Percentiles rank a stretch among this genome's conserved stretches.
These are phyloP conservation scores for Aspergillus panamensis DNA, from an alignment of 495 filamentous ascomycete species.

Conservation along the genomic window DNA sequence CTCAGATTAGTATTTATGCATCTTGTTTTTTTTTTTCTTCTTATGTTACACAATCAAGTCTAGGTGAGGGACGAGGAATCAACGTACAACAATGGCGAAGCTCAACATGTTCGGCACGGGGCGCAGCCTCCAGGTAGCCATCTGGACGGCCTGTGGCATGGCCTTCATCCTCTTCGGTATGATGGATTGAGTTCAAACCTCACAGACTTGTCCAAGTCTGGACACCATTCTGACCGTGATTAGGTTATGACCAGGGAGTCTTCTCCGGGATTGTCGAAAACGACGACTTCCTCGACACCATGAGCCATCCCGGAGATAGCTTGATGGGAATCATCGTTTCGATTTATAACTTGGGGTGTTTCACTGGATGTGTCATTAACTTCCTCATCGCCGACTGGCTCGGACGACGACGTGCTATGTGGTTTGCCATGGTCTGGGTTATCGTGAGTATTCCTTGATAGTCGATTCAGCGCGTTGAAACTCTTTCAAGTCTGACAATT, in stretches of 20 bases:
- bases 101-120: conserved; percentile 22
- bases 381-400: conserved; percentile 48
- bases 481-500: background rate
- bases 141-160: conserved; percentile 25
- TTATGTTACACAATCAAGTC: background rate
- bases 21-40: background rate
- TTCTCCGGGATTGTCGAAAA: conserved; percentile 50
- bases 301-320: conserved; percentile 39
- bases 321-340: conserved; percentile 48
- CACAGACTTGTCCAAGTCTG: background rate
- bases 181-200: background rate
- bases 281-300: conserved; percentile 44
- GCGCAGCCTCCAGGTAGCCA: conserved; percentile 20
- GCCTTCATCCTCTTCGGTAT: conserved; percentile 26
- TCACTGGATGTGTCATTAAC: conserved; percentile 44
- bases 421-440: conserved; percentile 36
- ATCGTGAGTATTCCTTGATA: conserved; percentile 20
- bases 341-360: conserved; percentile 51
- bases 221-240: background rate
- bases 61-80: background rate
- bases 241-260: conserved; percentile 55
- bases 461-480: background rate
- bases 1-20: background rate
- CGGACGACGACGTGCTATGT: conserved; percentile 45
- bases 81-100: conserved; percentile 12